A percentile compares a stretch with the other conserved stretches of the same genome.
Conservation (phyloP, 2,329 filamentous ascomycete genomes). For the Aspergillus flavus region DNA sequence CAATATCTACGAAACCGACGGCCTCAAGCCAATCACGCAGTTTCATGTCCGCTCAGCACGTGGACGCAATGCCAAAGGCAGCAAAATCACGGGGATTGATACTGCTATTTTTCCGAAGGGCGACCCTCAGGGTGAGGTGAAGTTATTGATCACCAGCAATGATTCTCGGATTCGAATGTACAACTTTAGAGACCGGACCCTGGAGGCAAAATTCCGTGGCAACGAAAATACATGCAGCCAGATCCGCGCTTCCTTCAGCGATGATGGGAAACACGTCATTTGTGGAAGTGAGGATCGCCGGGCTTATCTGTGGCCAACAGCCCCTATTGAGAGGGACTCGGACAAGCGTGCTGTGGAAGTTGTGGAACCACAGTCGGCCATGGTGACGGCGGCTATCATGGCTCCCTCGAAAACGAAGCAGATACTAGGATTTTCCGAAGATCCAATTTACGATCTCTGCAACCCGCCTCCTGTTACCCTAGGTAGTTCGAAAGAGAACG, state of each 20-base stretch:
- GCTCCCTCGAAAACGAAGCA: slow-evolving; percentile 78
- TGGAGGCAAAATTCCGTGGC: slow-evolving; percentile 89
- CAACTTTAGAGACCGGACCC: slow-evolving; percentile 77
- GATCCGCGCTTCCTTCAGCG: slow-evolving; percentile 85
- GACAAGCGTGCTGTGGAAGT: slow-evolving; percentile 84
- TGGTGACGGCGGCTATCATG: slow-evolving; percentile 86
- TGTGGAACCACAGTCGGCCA: slow-evolving; percentile 86
- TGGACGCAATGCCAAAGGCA: slow-evolving; percentile 92
- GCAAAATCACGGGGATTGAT: slow-evolving; percentile 95
- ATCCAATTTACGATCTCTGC: slow-evolving; percentile 94
- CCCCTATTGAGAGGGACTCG: slow-evolving; percentile 63
- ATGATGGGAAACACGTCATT: slow-evolving; percentile 82
- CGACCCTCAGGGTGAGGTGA: slow-evolving; percentile 67
- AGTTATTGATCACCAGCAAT: slow-evolving; percentile 89
- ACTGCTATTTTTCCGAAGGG: slow-evolving; percentile 64
- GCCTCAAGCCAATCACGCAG: slow-evolving; percentile 78
- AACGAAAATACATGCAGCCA: slow-evolving; percentile 89
- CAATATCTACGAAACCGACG: slow-evolving; percentile 90
- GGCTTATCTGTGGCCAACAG: slow-evolving; percentile 86
- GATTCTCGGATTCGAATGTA: slow-evolving; percentile 91
- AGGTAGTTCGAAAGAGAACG: slow-evolving; percentile 54
- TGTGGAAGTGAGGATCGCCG: slow-evolving; percentile 91
- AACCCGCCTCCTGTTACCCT: slow-evolving; percentile 90
- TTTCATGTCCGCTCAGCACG: slow-evolving; percentile 91
- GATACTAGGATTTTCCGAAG: slow-evolving; percentile 76